Evolutionary conservation across 2,329 filamentous ascomycete genomes (phyloP).

Genomic region (Fusarium ramigenum): DNA sequence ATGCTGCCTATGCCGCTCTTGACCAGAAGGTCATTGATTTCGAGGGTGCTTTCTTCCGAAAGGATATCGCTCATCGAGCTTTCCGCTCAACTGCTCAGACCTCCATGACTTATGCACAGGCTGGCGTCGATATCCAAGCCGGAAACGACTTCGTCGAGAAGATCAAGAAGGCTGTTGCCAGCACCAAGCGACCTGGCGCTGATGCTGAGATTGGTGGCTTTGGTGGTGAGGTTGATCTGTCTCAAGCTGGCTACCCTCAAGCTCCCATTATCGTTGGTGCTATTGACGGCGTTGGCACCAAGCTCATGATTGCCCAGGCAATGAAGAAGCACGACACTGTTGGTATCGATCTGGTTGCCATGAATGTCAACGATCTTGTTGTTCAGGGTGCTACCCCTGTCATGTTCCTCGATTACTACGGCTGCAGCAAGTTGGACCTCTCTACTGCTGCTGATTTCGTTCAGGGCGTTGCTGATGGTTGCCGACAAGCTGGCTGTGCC

Average conservation of each 20-base stretch:
- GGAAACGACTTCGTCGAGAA: slow-evolving; percentile 92
- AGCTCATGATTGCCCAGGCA: slow-evolving; percentile 93
- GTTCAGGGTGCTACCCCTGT: slow-evolving; percentile 95
- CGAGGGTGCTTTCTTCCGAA: slow-evolving; percentile 89
- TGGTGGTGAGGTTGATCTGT: slow-evolving; percentile 72
- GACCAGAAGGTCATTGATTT: slow-evolving; percentile 75
- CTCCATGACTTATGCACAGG: slow-evolving; percentile 87
- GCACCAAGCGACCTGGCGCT: slow-evolving; percentile 85
- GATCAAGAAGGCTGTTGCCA: slow-evolving; percentile 90
- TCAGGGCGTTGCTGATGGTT: slow-evolving; percentile 88
- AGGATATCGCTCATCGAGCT: slow-evolving; percentile 87
- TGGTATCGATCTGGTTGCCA: slow-evolving; percentile 95
- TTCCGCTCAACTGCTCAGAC: slow-evolving; percentile 61
- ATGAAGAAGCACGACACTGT: slow-evolving; percentile 93
- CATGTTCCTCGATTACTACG: slow-evolving; percentile 98
- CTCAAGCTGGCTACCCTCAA: slow-evolving; percentile 75
- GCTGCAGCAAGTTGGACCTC: slow-evolving; percentile 87
- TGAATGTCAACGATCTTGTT: slow-evolving; percentile 98
- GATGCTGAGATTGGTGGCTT: slow-evolving; percentile 96
- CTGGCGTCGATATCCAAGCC: slow-evolving; percentile 93
- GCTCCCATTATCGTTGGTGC: slow-evolving; percentile 89
- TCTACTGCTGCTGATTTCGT: slow-evolving; percentile 85
- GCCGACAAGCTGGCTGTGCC: slow-evolving; percentile 84
- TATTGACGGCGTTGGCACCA: slow-evolving; percentile 96
- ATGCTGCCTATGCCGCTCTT: slow-evolving; percentile 87